Evolutionary conservation across 305 asterid species (phyloP), one percentile per base, ranked within the genome.

Genomic region (Fraxinus nigra): DNA sequence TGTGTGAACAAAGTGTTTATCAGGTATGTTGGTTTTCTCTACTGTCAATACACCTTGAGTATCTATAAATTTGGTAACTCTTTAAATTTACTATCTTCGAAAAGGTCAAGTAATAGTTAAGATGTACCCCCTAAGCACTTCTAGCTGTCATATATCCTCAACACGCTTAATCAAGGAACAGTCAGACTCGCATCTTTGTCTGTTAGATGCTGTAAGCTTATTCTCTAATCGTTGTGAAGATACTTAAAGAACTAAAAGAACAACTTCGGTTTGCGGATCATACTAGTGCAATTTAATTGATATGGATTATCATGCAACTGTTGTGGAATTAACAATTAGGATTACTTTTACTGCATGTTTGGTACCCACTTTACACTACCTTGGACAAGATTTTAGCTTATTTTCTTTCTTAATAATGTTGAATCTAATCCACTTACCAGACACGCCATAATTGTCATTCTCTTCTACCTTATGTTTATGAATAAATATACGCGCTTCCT

Each of bases 1-100:
- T 94, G 43, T 94, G 98, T 75, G 97, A 96, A 89, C 98, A 91
- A 83, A 83, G 82, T 90, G 88, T 92, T 84, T 96, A 92, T 89
- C 98, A 96, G 99, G 99, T 94, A 89, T 70, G 46, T 16, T 70
- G 43, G 40, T 70, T 70, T 70, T 70, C 76, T 70, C 24, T 5
- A 16, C 40, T 32, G 10, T 22, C 14, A 70, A 32, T 33, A 70
- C 76, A 16, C 38, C 24, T 32, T 70, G 76, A 43, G 26, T 32
- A 2, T 70, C 22, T 14, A 6, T 13, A 70, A 65, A 74, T 78
- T 30, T 43, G 26, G 51, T 81, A 1, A 48, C 80, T 48, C 78
- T 75, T 38, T 51, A 65, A 78, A 78, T 10, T 74, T 43, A 14
- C 78, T 1, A 28, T 32, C 76, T 81, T 76, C 56, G 9, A 4